phyloP scores from a whole-genome alignment of 2,329 filamentous ascomycete genomes.

The Paraconiothyrium brasiliense region DNA sequence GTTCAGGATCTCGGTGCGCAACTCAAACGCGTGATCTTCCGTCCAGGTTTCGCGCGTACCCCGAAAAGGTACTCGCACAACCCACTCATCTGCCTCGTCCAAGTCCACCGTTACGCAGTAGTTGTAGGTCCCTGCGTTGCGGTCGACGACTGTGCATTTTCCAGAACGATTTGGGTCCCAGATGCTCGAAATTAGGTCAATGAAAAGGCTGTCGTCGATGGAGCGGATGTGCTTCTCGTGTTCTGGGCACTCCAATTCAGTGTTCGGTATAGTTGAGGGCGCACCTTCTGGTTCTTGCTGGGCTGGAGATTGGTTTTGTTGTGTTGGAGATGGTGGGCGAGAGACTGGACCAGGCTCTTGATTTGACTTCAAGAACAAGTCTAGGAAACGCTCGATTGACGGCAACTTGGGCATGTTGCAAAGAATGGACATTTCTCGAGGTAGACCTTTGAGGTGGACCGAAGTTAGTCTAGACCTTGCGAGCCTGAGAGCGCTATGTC shows the following conservation, averaged over 20 bases:
- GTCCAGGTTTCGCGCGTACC: background rate
- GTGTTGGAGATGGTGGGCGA: no score
- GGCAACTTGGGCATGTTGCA: background rate
- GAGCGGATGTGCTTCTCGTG: background rate
- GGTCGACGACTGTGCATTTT: no score
- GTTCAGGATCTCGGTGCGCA: background rate
- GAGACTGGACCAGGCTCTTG: background rate
- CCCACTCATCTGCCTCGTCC: background rate
- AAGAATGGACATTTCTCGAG: background rate
- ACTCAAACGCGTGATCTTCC: background rate
- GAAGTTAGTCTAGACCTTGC: no score
- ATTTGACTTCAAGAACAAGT: background rate
- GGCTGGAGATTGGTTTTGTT: background rate
- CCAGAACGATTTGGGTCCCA: no score
- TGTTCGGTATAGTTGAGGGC: background rate
- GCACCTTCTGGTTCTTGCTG: background rate
- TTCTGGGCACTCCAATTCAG: no score
- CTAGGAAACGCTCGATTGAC: background rate
- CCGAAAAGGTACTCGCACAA: background rate
- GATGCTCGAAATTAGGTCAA: background rate
- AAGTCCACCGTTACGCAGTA: background rate
- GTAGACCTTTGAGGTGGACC: background rate
- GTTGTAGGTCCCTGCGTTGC: background rate
- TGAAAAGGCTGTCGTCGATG: background rate
- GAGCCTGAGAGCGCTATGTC: background rate